Base-by-base conservation (phyloP, 2,329 filamentous ascomycete species). In the Sporothrix inflata region DNA sequence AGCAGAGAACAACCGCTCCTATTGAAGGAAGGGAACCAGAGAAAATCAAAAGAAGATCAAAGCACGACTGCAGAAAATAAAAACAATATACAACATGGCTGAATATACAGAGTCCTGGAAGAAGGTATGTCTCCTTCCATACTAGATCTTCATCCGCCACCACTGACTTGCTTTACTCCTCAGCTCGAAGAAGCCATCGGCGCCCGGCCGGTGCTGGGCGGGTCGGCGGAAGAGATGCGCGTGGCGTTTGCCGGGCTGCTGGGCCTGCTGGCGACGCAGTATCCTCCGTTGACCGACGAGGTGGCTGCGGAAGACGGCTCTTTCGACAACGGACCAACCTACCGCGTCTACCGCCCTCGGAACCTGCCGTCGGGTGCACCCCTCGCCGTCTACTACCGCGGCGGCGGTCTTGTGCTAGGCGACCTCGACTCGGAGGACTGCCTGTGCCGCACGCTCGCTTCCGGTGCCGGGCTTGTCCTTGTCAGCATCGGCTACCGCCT, bases 1-100 rank as follows among this genome's bases (percentile, higher is more conserved):
- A 12, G 5, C 19, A 42, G 24, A 27, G 47, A 3, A 16, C 4
- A 24, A 6, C n/a, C n/a, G 27, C 16, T n/a, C 27, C 1, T 12
- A 16, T 19, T 14, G 30, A 27, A 57, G 5, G 14, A 3, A 0
- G 3, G 8, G 19, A 42, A 24, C 3, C 9, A 21, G 24, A 12
- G 34, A 21, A 38, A 19, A n/a, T n/a, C 4, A 9, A 42, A 40
- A 42, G 14, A 21, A 5, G 42, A 11, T n/a, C 2, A 11, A 42
- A 34, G 7, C 7, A 51, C 34, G 3, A 57, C 27, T 34, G 7
- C 24, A 12, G 4, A 30, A 55, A 30, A 55, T 3, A 3, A 12
- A 55, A 55, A 1, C 9, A 45, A 42, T n/a, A 42, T n/a, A 27
- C 16, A 30, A 11, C 4, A 14, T 80, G 77, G 30, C 49, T 8